Conservation (phyloP, 2,329 filamentous ascomycete species). For the Geosmithia putterillii region DNA sequence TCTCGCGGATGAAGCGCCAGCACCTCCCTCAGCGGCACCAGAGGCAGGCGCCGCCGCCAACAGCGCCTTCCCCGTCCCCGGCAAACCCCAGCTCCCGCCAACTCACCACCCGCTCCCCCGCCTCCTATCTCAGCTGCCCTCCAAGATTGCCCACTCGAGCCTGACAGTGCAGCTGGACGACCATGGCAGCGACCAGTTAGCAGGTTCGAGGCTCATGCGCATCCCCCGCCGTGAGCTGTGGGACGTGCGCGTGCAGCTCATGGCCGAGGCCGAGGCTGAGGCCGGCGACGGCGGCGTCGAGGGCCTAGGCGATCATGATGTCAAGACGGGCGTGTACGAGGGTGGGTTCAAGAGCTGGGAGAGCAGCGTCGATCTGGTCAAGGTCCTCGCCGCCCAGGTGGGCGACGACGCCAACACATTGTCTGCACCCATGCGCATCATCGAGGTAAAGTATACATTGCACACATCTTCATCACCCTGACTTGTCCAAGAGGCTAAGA, state of each 20-base stretch:
- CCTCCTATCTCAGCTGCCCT: slow-evolving; percentile 51
- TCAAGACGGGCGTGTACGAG: slow-evolving; percentile 73
- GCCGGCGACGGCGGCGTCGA: slow-evolving; percentile 21
- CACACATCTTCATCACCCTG: neutral
- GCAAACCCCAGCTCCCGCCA: slow-evolving; percentile 46
- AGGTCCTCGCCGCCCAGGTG: slow-evolving; percentile 40
- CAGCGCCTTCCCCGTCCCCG: slow-evolving; percentile 48
- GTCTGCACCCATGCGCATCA: slow-evolving; percentile 24
- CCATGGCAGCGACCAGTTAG: neutral
- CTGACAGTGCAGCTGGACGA: slow-evolving; percentile 47
- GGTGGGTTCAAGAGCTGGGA: slow-evolving; percentile 88
- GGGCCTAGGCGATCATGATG: slow-evolving; percentile 56
- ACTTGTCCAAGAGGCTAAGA: neutral
- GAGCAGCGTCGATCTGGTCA: slow-evolving; percentile 69
- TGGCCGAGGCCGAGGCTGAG: slow-evolving; percentile 53
- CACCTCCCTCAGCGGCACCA: slow-evolving; percentile 11
- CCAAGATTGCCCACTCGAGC: slow-evolving; percentile 58
- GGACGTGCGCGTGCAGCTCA: slow-evolving; percentile 70
- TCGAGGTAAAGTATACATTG: slow-evolving; percentile 35
- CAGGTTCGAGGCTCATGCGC: slow-evolving; percentile 23
- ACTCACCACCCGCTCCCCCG: slow-evolving; percentile 34
- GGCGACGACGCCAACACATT: too few species aligned
- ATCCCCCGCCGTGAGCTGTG: slow-evolving; percentile 68
- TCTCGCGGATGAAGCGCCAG: slow-evolving; percentile 11
- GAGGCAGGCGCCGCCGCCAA: slow-evolving; percentile 13